Evolutionary conservation across 495 filamentous ascomycete genomes (phyloP), one percentile per base, ranked within the genome.

Genomic region (Pseudotulostoma volvatum): DNA sequence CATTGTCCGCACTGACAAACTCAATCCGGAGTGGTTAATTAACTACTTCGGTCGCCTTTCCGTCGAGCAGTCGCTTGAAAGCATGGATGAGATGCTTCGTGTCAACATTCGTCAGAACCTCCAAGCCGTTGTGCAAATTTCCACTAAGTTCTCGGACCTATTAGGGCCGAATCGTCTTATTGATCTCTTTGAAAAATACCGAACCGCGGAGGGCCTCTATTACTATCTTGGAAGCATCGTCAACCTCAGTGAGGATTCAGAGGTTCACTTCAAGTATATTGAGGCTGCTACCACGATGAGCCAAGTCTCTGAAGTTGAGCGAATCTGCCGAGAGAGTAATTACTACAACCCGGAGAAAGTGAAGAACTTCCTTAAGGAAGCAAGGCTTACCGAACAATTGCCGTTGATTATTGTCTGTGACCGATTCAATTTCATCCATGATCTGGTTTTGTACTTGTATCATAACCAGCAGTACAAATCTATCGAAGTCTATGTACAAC

Each of bases 401-500:
- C 92, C 92, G 11, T 66, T 99, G 40, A 96, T 99, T 64, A 93
- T 96, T 51, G 92, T 99, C 44, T 96, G 92, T 61, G 92, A 99
- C 49, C 84, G 87, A 13, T 94, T 92, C 71, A 93, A 95, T 64
- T 88, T 99, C 54, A 84, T 95, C 41, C 92, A 99, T 50, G 92
- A 99, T 54, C 56, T 99, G 50, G 82, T 99, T 18, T 71, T 96
- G 16, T 96, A 94, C 58, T 82, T 99, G 17, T 99, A 96, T 67
- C 86, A 94, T 61, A 93, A 93, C 62, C 90, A 96, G 59, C 92
- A 95, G 52, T 99, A 93, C 79, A 92, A 94, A 64, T 93, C 92
- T 9, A 99, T 99, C 46, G 92, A 99, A 62, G 77, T 93, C 36
- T 99, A 99, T 48, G 92, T 99, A n/a, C 92, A 99, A 67, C 81